Evolutionary conservation across 192 early-diverging fungal genomes (phyloP).

Genomic region (Linderina pennispora): DNA sequence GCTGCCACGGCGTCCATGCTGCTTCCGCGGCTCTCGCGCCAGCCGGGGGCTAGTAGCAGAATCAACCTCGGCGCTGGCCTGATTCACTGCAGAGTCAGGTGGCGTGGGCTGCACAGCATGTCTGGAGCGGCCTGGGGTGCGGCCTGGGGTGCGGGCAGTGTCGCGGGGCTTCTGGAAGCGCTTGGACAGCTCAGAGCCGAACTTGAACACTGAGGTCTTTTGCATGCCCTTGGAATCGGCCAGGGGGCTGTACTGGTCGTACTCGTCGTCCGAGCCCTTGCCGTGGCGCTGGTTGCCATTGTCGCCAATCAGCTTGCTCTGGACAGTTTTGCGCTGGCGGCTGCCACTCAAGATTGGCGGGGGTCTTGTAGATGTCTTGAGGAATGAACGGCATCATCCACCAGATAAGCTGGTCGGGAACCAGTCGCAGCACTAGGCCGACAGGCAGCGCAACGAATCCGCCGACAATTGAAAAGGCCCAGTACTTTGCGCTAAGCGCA

Average conservation of each 20-base stretch:
- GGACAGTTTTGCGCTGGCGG: constrained; percentile 43
- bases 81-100: too few species aligned
- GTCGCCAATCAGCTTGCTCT: constrained; percentile 30
- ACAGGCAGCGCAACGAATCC: constrained; percentile 79
- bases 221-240: constrained; percentile 3
- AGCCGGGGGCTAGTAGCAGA: not conserved
- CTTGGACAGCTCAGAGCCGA: not conserved
- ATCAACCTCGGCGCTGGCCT: not conserved
- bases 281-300: not conserved
- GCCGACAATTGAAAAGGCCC: constrained; percentile 75
- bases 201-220: not conserved
- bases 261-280: not conserved
- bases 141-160: too few species aligned
- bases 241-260: constrained; percentile 2
- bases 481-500: constrained; percentile 61
- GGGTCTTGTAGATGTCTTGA: constrained; percentile 43
- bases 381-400: constrained; percentile 46
- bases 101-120: too few species aligned
- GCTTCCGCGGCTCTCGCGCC: constrained; percentile 10
- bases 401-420: constrained; percentile 67
- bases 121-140: too few species aligned
- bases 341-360: constrained; percentile 42
- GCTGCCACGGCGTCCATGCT: constrained; percentile 29
- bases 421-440: constrained; percentile 77
- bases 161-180: not conserved